Evolutionary conservation across 352 stramenopile genomes (phyloP), one percentile per base, ranked within the genome.

Genomic region (Peronospora farinosa): DNA sequence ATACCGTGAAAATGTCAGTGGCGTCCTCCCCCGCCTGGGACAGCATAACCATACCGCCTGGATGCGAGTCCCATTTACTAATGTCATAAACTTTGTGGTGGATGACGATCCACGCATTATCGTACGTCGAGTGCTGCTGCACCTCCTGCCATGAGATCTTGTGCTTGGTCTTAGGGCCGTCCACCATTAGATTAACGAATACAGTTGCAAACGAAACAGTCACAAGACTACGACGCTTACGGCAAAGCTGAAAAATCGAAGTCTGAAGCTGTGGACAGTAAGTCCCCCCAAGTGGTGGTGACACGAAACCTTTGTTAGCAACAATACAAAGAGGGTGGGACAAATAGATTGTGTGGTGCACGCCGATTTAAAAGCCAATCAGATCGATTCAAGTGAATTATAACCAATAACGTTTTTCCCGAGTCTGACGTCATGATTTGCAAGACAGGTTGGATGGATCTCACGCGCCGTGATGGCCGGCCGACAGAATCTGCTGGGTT

Each of bases 1-100:
- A 99, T 37, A 97, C 94, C 11, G 94, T 92, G 67, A 99, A 99
- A 27, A 98, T 96, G 66, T 99, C 96, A 3, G 96, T 99, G 61
- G 96, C 96, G 65, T 99, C 96, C 59, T 98, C 92, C 32, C 96
- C 96, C 1, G 96, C 96, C 63, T 98, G 92, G 21, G 95, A 98
- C 59, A 98, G 97, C 67, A 99, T 96, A 51, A 98, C 92, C 77
- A 75, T 88, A 49, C 86, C 86, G 33, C 86, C 86, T 38, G 86
- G 86, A 54, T 96, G 86, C 40, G 67, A 68, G 51, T 92, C 72
- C 65, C 86, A 89, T 56, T 88, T 81, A 51, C 74, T 91, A 44
- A 96, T 75, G 66, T 96, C 85, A 69, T 95, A 96, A 19, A 96
- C 86, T 65, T 95, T 95, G 71, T 91, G 74, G 69, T 94, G 77